Conservation (phyloP, 371 early-diverging fungal species). For the Mucor racemosus region DNA sequence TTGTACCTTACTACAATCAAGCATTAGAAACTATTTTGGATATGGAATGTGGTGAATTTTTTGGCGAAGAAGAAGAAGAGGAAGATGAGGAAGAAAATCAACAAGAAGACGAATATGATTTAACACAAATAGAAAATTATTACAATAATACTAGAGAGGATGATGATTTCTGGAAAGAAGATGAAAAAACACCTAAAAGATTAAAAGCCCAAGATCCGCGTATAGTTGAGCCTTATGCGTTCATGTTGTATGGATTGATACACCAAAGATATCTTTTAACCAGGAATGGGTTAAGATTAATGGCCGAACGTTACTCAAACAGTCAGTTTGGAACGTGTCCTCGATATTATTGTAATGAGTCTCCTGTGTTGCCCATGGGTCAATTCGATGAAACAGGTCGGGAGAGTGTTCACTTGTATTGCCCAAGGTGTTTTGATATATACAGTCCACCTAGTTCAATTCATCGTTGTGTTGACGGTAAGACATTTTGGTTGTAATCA, state of each 20-base stretch:
- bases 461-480: slow-evolving; percentile 84
- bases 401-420: slow-evolving; percentile 75
- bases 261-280: slow-evolving; percentile 86
- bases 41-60: slow-evolving; percentile 68
- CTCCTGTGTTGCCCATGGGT: slow-evolving; percentile 84
- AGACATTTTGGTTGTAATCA: background rate
- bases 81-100: slow-evolving; percentile 40
- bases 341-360: slow-evolving; percentile 76
- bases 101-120: background rate
- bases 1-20: slow-evolving; percentile 82
- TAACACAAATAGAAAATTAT: slow-evolving; percentile 3
- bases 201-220: slow-evolving; percentile 35
- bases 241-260: slow-evolving; percentile 79
- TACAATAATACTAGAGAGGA: slow-evolving; percentile 16
- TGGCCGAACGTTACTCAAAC: slow-evolving; percentile 78
- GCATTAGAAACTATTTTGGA: slow-evolving; percentile 88
- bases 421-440: slow-evolving; percentile 86
- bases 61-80: slow-evolving; percentile 30
- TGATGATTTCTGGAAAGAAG: slow-evolving; percentile 45
- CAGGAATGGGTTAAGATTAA: slow-evolving; percentile 75
- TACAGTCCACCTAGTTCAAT: slow-evolving; percentile 83
- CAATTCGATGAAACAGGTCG: slow-evolving; percentile 70
- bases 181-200: slow-evolving; percentile 10
- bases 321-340: slow-evolving; percentile 88
- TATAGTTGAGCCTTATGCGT: slow-evolving; percentile 57